Evolutionary conservation across 2,329 filamentous ascomycete genomes (phyloP).

Genomic region (Lachnellula suecica): DNA sequence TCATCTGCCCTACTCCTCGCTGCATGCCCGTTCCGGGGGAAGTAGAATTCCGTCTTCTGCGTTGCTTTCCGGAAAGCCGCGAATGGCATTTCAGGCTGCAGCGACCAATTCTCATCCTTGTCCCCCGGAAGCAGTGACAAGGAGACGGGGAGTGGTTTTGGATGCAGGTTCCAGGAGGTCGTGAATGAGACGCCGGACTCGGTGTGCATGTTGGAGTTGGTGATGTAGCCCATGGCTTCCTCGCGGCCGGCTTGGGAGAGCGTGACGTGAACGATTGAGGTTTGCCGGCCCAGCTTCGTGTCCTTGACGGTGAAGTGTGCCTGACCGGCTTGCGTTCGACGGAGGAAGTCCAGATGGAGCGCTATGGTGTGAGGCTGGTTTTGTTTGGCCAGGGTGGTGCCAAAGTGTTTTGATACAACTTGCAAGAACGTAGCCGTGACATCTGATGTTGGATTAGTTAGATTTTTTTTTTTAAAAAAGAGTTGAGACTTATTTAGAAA

Average conservation of each 20-base stretch:
- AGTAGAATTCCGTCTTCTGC: slow-evolving; percentile 49
- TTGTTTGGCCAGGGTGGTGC: slow-evolving; percentile 52
- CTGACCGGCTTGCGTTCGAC: slow-evolving; percentile 58
- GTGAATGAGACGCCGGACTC: slow-evolving; percentile 57
- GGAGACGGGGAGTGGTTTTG: slow-evolving; percentile 37
- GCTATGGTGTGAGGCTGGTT: slow-evolving; percentile 63
- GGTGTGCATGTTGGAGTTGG: slow-evolving; percentile 58
- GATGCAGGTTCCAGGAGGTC: slow-evolving; percentile 51
- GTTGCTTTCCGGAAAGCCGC: slow-evolving; percentile 35
- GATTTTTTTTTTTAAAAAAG: too few species aligned
- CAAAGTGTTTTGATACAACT: slow-evolving; percentile 59
- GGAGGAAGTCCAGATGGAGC: slow-evolving; percentile 64
- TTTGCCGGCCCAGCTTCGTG: slow-evolving; percentile 63
- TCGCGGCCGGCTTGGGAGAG: slow-evolving; percentile 55
- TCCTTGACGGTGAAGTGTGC: slow-evolving; percentile 59
- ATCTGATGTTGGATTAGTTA: too few species aligned
- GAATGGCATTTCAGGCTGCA: slow-evolving; percentile 24
- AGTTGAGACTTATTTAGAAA: too few species aligned
- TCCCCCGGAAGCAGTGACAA: slow-evolving; percentile 40
- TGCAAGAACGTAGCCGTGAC: slow-evolving; percentile 62
- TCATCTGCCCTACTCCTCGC: slow-evolving; percentile 52
- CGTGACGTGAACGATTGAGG: slow-evolving; percentile 61
- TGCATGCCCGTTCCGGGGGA: slow-evolving; percentile 46
- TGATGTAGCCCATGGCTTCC: slow-evolving; percentile 64
- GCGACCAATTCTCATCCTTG: slow-evolving; percentile 46